Conservation (phyloP, 108 stramenopile species). For the Licmophora abbreviata region DNA sequence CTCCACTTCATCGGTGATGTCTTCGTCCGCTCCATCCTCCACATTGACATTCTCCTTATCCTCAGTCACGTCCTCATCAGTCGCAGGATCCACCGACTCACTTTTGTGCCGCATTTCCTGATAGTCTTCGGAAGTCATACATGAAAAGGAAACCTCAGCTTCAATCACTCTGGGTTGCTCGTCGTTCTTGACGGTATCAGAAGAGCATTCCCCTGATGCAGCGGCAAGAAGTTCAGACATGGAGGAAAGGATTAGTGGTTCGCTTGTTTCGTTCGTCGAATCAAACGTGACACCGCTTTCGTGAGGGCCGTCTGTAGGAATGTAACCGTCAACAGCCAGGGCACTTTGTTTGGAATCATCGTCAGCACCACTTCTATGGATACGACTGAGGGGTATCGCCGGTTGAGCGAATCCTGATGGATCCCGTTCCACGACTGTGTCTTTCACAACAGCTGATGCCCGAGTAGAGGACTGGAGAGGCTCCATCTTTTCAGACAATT, state of each 20-base stretch:
- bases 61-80: background rate
- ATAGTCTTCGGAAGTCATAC: conserved; percentile 34
- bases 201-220: background rate
- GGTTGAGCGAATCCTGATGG: conserved; percentile 4
- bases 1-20: background rate
- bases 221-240: background rate
- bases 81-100: background rate
- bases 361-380: background rate
- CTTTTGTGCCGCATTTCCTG: conserved; percentile 11
- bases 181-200: background rate
- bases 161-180: conserved; percentile 15
- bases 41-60: conserved; percentile 16
- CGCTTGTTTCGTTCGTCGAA: background rate
- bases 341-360: conserved; percentile 3
- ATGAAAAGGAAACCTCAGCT: conserved; percentile 33
- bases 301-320: background rate
- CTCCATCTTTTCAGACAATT: background rate
- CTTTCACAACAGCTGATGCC: background rate
- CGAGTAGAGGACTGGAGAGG: background rate
- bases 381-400: background rate
- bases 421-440: conserved; percentile 27
- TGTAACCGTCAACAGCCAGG: conserved; percentile 17
- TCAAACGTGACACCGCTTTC: background rate
- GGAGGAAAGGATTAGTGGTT: background rate
- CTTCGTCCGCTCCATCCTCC: conserved; percentile 5